Evolutionary conservation across 2,329 filamentous ascomycete genomes (phyloP).

Genomic region (Paecilomyces niveus): DNA sequence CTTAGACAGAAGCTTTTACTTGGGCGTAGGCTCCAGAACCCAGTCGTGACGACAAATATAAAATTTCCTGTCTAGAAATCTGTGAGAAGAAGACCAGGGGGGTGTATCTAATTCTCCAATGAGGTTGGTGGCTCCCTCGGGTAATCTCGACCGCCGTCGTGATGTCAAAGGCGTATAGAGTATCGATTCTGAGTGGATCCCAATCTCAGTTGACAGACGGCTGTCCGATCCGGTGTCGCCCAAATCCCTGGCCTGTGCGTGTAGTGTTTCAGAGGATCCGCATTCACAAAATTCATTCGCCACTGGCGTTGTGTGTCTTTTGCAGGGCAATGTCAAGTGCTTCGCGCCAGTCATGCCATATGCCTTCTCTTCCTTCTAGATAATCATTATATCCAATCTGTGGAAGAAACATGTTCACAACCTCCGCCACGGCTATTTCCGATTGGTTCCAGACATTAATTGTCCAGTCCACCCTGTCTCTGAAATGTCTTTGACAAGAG

Average conservation of each 20-base stretch:
- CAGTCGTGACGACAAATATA: neutral
- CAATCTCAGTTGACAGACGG: neutral
- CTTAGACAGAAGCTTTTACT: neutral
- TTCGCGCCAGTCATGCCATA: neutral
- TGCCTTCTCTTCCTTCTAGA: neutral
- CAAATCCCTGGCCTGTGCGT: neutral
- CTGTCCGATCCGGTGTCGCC: constrained; percentile 8
- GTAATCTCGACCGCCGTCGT: neutral
- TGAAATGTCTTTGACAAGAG: neutral
- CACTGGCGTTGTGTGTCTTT: neutral
- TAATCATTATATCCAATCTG: neutral
- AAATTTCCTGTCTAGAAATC: neutral
- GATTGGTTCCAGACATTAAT: neutral
- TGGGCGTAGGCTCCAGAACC: neutral
- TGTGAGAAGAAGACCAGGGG: neutral
- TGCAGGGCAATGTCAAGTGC: neutral
- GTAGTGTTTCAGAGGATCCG: neutral
- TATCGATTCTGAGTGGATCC: constrained; percentile 1
- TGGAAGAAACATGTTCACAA: neutral
- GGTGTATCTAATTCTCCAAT: neutral
- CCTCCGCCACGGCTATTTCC: neutral
- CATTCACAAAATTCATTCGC: neutral
- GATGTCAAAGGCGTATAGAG: neutral
- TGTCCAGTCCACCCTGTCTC: neutral
- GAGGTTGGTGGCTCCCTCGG: neutral